Percentiles rank a stretch among this genome's conserved stretches.
Evolutionary conservation across 2,329 filamentous ascomycete species (phyloP).

Genomic region (Ceratocystis huliohia): DNA sequence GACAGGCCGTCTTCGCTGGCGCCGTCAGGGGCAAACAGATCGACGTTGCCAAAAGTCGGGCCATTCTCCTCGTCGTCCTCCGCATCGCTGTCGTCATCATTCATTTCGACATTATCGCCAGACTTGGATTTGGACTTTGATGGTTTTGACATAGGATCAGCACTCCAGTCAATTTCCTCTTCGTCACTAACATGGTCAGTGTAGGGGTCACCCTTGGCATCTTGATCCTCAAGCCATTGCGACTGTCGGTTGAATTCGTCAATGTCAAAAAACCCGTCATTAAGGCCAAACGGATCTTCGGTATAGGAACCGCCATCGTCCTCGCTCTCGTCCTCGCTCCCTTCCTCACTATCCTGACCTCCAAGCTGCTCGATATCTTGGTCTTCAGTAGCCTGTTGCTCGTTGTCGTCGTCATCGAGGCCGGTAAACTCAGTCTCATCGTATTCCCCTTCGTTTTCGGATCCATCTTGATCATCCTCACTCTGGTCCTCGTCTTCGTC

Average conservation of each 20-base stretch:
- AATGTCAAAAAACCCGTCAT: conserved; percentile 96
- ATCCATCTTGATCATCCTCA: conserved; percentile 21
- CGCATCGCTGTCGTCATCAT: conserved; percentile 35
- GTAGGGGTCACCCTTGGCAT: conserved; percentile 61
- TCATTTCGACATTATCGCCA: conserved; percentile 28
- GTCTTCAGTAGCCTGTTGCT: conserved; percentile 26
- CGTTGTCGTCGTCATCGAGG: conserved; percentile 29
- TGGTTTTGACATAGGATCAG: conserved; percentile 51
- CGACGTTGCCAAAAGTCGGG: conserved; percentile 71
- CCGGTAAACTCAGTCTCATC: conserved; percentile 14
- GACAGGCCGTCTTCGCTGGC: conserved; percentile 46
- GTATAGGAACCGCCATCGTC: conserved; percentile 43
- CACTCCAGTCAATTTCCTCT: conserved; percentile 78
- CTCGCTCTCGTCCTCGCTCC: conserved; percentile 32
- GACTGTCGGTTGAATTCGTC: conserved; percentile 94
- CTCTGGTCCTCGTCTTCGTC: conserved; percentile 29
- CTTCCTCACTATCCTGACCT: conserved; percentile 24
- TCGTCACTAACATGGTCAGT: conserved; percentile 67
- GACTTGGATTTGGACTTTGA: conserved; percentile 27
- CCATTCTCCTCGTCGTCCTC: conserved; percentile 62
- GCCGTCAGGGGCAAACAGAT: conserved; percentile 60
- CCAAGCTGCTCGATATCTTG: conserved; percentile 19
- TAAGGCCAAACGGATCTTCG: conserved; percentile 70
- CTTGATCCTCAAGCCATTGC: conserved; percentile 77
- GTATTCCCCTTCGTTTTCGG: conserved; percentile 18